Base-by-base conservation (phyloP, 768 basidiomycete species). In the Lactifluus subvellereus region DNA sequence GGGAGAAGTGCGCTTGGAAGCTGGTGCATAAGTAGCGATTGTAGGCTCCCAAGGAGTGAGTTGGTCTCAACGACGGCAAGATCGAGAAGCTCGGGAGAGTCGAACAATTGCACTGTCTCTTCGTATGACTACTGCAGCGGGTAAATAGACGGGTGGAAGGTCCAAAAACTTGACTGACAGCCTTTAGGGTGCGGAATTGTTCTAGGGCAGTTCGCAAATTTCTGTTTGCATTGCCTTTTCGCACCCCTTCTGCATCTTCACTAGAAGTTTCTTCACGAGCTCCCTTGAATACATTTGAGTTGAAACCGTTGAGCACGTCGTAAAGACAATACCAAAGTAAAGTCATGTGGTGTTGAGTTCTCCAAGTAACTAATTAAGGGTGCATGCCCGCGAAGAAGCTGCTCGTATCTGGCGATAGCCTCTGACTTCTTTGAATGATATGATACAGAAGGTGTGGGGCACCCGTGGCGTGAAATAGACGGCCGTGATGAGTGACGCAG, bases 1-100 rank as follows among this genome's bases (percentile, higher is more conserved):
- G 91, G 93, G 2, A 91, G 79, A 60, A 96, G 83, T 3, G 94
- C 79, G 0, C 79, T 67, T 0, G 93, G 91, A 68, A 95, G 85
- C 0, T 79, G 83, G 1, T 68, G 65, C 7, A 74, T 67, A 52
- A 75, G 69, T 57, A 72, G 66, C 5, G 53, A 62, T 27, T 42
- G 62, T 43, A 68, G 43, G 40, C 57, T 52, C 32, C 55, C 27
- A 33, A 63, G 22, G 51, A 67, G 51, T 5, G 35, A 13, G 18
- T 51, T 40, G 45, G 58, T 33, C 49, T 68, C 67, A 20, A 54
- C 32, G 16, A 43, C 33, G n/a, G 67, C 67, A n/a, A 68, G 61
- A 14, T 67, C 65, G 35, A 48, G 32, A 48, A 68, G 60, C n/a
- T 66, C 67, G 6, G 65, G 65, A 51, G 53, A 54, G 16, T 68